Conservation (phyloP, 257 asterid genomes). For the Solanum peruvianum region DNA sequence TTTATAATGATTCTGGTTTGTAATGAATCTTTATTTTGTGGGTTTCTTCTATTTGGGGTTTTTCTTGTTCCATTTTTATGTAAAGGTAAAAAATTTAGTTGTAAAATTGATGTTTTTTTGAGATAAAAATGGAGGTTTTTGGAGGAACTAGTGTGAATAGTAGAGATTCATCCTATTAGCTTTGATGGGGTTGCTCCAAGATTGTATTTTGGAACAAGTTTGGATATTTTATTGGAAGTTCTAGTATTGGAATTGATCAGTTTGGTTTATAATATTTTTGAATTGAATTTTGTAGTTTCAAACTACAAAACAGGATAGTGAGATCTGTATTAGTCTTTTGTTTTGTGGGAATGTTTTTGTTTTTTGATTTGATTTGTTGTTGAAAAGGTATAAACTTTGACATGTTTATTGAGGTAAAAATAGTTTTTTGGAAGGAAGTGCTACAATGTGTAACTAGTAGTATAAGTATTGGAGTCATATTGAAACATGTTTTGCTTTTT, state of each 20-base stretch:
- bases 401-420: neutral
- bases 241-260: neutral
- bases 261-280: neutral
- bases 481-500: neutral
- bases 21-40: neutral
- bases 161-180: neutral
- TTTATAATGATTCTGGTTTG: neutral
- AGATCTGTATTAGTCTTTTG: neutral
- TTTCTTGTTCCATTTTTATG: neutral
- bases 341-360: neutral
- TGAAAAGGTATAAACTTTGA: neutral
- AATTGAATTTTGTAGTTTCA: neutral
- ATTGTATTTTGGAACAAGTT: neutral
- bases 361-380: neutral
- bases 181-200: neutral
- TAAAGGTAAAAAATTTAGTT: neutral
- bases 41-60: neutral
- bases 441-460: neutral
- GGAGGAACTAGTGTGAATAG: neutral
- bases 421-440: neutral
- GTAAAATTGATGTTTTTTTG: neutral
- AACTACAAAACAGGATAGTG: neutral
- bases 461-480: neutral
- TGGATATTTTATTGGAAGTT: neutral
- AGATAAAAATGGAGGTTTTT: neutral